Evolutionary conservation across 1,284 basidiomycete species (phyloP).

Genomic region (Rhodotorula sp.): DNA sequence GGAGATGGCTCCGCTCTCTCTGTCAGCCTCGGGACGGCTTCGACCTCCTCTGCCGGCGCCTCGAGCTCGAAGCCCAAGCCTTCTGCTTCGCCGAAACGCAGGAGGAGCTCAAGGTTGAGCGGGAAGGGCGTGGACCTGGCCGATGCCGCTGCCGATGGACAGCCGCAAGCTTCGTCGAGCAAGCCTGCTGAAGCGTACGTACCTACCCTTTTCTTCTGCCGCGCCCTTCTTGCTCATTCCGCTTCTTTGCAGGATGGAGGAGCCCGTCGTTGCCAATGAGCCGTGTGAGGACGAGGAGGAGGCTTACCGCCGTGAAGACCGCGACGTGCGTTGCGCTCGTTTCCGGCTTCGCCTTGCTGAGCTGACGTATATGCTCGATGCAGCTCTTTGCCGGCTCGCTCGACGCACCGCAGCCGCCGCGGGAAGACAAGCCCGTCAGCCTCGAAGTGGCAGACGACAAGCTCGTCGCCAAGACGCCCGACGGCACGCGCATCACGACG

Average conservation of each 20-base stretch:
- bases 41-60: neutral
- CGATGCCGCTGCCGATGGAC: neutral
- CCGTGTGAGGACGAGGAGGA: slow-evolving; percentile 43
- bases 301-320: slow-evolving; percentile 56
- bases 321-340: slow-evolving; percentile 49
- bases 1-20: slow-evolving; percentile 1
- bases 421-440: slow-evolving; percentile 75
- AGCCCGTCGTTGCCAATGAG: slow-evolving; percentile 3
- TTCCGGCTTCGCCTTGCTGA: too few relatives aligned
- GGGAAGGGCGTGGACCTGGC: slow-evolving; percentile 60
- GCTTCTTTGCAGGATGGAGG: slow-evolving; percentile 19
- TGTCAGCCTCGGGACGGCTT: too few relatives aligned
- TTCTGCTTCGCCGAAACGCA: slow-evolving; percentile 49
- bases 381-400: slow-evolving; percentile 61
- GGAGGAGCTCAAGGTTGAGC: slow-evolving; percentile 79
- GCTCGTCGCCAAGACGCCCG: slow-evolving; percentile 91
- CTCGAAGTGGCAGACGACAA: slow-evolving; percentile 75
- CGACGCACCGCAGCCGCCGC: slow-evolving; percentile 49
- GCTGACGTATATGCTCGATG: neutral
- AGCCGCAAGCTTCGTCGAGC: slow-evolving; percentile 29
- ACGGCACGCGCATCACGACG: slow-evolving; percentile 89
- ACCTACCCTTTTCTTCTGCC: slow-evolving; percentile 24
- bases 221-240: too few relatives aligned
- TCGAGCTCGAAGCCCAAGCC: slow-evolving; percentile 48
- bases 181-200: slow-evolving; percentile 39